Evolutionary conservation across 257 asterid species (phyloP).

Genomic region (Mitragyna speciosa): DNA sequence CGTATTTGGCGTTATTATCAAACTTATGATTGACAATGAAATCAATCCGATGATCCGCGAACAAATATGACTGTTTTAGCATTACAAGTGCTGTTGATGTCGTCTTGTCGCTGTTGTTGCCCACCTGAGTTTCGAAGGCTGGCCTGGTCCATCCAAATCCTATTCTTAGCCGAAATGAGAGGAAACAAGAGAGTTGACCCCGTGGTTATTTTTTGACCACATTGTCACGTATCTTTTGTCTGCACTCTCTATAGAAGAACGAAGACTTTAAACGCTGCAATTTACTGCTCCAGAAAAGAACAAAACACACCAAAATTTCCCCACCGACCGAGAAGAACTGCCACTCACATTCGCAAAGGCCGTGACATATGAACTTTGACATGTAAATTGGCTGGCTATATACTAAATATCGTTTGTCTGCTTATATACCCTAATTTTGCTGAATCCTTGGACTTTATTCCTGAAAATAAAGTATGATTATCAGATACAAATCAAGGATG

Average conservation of each 20-base stretch:
- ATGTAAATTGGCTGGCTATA: neutral
- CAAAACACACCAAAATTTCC: neutral
- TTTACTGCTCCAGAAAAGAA: neutral
- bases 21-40: too few relatives aligned
- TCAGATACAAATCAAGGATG: neutral
- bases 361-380: neutral
- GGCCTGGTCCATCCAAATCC: conserved; percentile 4
- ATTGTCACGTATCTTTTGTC: conserved; percentile 12
- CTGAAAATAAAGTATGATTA: neutral
- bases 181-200: conserved; percentile 23
- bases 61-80: too few relatives aligned
- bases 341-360: neutral
- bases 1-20: too few relatives aligned
- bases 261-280: too few relatives aligned
- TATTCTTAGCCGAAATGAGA: neutral
- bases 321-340: neutral
- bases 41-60: too few relatives aligned
- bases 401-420: too few relatives aligned
- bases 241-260: conserved; percentile 5
- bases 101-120: neutral
- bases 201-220: conserved; percentile 23
- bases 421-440: too few relatives aligned
- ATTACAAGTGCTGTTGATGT: neutral
- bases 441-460: neutral
- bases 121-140: neutral